Evolutionary conservation across 1,284 basidiomycete species (phyloP), one percentile per base, ranked within the genome.

Genomic region (Leccinum fallax): DNA sequence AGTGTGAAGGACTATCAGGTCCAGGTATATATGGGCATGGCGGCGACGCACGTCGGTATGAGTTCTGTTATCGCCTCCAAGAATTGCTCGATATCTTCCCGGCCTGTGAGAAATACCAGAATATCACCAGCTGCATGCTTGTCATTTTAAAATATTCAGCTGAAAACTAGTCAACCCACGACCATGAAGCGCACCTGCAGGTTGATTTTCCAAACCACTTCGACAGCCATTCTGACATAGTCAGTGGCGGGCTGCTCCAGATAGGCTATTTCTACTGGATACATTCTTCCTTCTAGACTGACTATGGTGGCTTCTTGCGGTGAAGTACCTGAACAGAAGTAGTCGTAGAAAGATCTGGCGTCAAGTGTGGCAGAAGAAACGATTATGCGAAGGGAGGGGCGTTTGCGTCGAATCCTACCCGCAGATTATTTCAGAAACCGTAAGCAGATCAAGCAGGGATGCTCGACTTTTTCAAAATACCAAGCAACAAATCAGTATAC

Each of bases 291-390:
- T 77, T 97, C 92, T 52, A 99, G 80, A 73, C 92, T 97, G 67
- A 97, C 84, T 60, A 99, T 93, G 4, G 82, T 85, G 0, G 88
- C 88, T 63, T 88, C 86, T 61, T 84, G 78, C 3, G 77, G 65
- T 13, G 76, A 73, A 53, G 76, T 78, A 6, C 80, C 79, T 11
- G 81, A 79, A 49, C 88, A 88, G 77, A 98, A 98, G 76, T 96
- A 98, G 58, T 97, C 89, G 46, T 91, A 78, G 68, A 99, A 95
- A 11, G 89, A 86, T 53, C 87, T 84, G 40, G 95, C 97, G 74
- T 98, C 96, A 21, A 98, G 86, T 1, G 97, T 99, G 2, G 97
- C 97, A 5, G 95, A 97, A 3, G 95, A 96, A 36, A 99, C 88
- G 51, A 99, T 89, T 26, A 99, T 80, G 24, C 97, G 85, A 52